Conservation (phyloP, 495 filamentous ascomycete species). For the Aspergillus diversus region DNA sequence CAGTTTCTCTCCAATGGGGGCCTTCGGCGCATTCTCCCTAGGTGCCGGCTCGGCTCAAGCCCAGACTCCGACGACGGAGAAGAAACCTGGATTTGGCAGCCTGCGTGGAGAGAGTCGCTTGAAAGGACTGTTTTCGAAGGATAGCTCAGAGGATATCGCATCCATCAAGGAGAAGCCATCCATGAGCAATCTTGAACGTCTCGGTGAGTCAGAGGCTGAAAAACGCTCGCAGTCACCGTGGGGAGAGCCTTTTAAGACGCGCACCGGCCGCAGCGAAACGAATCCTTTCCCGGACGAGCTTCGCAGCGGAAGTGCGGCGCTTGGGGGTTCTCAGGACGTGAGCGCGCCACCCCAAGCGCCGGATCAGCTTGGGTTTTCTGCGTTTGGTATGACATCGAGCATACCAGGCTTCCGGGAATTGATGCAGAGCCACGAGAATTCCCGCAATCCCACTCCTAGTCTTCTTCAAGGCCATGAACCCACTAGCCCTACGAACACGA, state of each 20-base stretch:
- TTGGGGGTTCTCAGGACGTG: constrained; percentile 78
- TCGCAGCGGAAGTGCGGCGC: constrained; percentile 74
- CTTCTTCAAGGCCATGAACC: constrained; percentile 64
- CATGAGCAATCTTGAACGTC: constrained; percentile 54
- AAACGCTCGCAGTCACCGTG: constrained; percentile 54
- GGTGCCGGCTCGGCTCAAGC: constrained; percentile 44
- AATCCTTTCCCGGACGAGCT: constrained; percentile 77
- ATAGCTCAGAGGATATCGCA: constrained; percentile 67
- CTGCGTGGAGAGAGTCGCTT: constrained; percentile 78
- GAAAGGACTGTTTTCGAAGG: constrained; percentile 80
- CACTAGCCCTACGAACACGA: constrained; percentile 92
- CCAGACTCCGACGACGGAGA: constrained; percentile 62
- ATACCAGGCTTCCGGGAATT: constrained; percentile 68
- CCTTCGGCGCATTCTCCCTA: constrained; percentile 85
- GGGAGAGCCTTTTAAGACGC: constrained; percentile 55
- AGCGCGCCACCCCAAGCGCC: constrained; percentile 57
- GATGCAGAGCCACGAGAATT: constrained; percentile 60
- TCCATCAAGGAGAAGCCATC: constrained; percentile 58
- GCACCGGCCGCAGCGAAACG: constrained; percentile 68
- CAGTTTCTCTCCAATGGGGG: constrained; percentile 71
- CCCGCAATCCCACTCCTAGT: constrained; percentile 60
- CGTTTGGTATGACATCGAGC: constrained; percentile 81
- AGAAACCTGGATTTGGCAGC: constrained; percentile 68
- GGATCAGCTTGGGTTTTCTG: constrained; percentile 59
- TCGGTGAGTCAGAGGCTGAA: constrained; percentile 54